Percentiles rank a stretch among this genome's conserved stretches.
phyloP scores from a whole-genome alignment of 2,329 filamentous ascomycete species.

The Paecilomyces niveus region DNA sequence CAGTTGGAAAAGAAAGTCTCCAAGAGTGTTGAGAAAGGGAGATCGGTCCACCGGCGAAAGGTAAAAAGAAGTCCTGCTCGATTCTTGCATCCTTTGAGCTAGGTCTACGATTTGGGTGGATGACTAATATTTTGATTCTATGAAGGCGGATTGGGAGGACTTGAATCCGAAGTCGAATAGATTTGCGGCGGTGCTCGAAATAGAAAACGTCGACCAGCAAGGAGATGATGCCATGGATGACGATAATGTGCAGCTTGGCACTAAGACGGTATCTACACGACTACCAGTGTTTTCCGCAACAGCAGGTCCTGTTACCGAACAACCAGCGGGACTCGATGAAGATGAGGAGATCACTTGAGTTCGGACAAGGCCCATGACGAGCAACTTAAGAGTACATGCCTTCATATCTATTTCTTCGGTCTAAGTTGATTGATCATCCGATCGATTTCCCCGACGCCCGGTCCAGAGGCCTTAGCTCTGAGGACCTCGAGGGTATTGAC shows the following conservation, averaged over 20 bases:
- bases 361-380: not conserved
- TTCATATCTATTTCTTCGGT: constrained; percentile 33
- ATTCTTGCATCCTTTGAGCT: not conserved
- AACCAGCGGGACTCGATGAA: constrained; percentile 25
- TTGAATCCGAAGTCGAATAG: constrained; percentile 26
- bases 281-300: constrained; percentile 8
- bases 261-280: constrained; percentile 6
- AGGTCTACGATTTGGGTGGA: not conserved
- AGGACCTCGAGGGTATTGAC: constrained; percentile 66
- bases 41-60: constrained; percentile 42
- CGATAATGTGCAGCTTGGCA: constrained; percentile 10
- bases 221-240: constrained; percentile 40
- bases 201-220: constrained; percentile 45
- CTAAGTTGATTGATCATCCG: constrained; percentile 56
- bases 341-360: constrained; percentile 40
- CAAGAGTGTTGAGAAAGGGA: constrained; percentile 44
- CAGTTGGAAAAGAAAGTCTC: constrained; percentile 50
- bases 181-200: constrained; percentile 30
- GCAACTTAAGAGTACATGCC: constrained; percentile 6
- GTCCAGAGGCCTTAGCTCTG: constrained; percentile 64
- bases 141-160: constrained; percentile 35
- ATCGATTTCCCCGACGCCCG: constrained; percentile 72
- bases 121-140: not conserved
- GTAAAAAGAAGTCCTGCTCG: constrained; percentile 14
- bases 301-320: constrained; percentile 14